Evolutionary conservation across 2,329 filamentous ascomycete genomes (phyloP).

Genomic region (Byssoonygena ceratinophila): DNA sequence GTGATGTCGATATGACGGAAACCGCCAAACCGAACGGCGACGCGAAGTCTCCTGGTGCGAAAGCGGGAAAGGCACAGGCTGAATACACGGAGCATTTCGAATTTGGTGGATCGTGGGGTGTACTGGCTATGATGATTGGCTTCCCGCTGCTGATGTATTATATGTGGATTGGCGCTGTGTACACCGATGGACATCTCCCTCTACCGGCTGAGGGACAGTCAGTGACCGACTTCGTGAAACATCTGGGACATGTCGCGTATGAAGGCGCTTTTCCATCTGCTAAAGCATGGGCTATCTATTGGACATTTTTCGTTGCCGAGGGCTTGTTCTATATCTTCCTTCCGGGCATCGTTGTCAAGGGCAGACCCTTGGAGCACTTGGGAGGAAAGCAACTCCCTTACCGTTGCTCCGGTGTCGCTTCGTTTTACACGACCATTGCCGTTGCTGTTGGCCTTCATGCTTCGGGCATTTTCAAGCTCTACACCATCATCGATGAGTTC

Average conservation of each 20-base stretch:
- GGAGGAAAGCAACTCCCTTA: conserved; percentile 80
- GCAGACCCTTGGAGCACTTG: conserved; percentile 74
- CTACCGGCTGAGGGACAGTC: conserved; percentile 54
- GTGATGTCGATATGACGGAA: conserved; percentile 20
- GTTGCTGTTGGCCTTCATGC: conserved; percentile 64
- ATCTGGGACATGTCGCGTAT: conserved; percentile 64
- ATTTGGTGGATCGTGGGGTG: conserved; percentile 79
- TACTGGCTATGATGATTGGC: conserved; percentile 72
- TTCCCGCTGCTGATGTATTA: conserved; percentile 98
- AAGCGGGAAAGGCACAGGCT: conserved; percentile 24
- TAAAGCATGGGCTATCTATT: conserved; percentile 87
- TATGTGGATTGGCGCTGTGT: conserved; percentile 95
- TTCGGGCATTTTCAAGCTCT: conserved; percentile 74
- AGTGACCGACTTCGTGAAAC: conserved; percentile 57
- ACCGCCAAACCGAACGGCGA: conserved; percentile 17
- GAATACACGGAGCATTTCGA: conserved; percentile 52
- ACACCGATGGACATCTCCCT: conserved; percentile 79
- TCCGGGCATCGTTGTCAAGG: conserved; percentile 77
- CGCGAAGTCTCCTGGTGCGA: conserved; percentile 7
- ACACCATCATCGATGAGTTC: conserved; percentile 90
- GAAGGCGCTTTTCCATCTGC: conserved; percentile 72
- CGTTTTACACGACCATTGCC: conserved; percentile 75
- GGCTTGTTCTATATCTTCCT: conserved; percentile 70
- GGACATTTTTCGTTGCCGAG: conserved; percentile 82
- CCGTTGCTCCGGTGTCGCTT: conserved; percentile 83